These are phyloP conservation scores for Kazachstania bromeliacearum DNA, from an alignment of 805 yeast species.

Conservation along the genomic window DNA sequence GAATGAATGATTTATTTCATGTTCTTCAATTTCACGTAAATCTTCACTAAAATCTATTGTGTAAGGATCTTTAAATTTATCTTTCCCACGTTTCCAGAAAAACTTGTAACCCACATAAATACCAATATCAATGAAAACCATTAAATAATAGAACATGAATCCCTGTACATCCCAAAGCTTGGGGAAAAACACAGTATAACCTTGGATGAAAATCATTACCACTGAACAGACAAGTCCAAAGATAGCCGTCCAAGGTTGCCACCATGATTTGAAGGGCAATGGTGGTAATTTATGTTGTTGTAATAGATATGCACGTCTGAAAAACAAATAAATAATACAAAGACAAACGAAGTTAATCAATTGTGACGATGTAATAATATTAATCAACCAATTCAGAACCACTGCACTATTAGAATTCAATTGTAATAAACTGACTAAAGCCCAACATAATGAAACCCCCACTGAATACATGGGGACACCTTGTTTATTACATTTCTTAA, in stretches of 20 bases:
- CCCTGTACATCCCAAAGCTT: conserved; percentile 53
- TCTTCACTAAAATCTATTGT: conserved; percentile 50
- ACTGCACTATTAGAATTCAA: conserved; percentile 47
- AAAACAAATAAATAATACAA: conserved; percentile 49
- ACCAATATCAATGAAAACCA: conserved; percentile 49
- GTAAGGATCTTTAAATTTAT: conserved; percentile 35
- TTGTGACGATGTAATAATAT: conserved; percentile 62
- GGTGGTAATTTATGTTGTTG: conserved; percentile 37
- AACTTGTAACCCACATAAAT: conserved; percentile 47
- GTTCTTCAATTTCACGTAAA: conserved; percentile 48
- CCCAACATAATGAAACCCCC: conserved; percentile 43
- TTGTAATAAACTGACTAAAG: conserved; percentile 57
- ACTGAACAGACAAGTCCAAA: conserved; percentile 39
- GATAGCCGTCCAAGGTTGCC: conserved; percentile 50
- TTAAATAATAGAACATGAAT: conserved; percentile 63
- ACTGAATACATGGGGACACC: conserved; percentile 68
- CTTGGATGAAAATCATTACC: conserved; percentile 50
- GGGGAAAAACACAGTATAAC: conserved; percentile 61
- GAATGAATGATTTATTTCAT: conserved; percentile 33
- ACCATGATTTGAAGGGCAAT: conserved; percentile 45
- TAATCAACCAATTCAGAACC: conserved; percentile 65
- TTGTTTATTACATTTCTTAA: conserved; percentile 47
- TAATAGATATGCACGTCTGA: conserved; percentile 47
- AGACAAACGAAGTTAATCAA: conserved; percentile 51
- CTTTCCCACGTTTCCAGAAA: conserved; percentile 32